Conservation (phyloP, 2,329 filamentous ascomycete species). For the Aspergillus bombycis region DNA sequence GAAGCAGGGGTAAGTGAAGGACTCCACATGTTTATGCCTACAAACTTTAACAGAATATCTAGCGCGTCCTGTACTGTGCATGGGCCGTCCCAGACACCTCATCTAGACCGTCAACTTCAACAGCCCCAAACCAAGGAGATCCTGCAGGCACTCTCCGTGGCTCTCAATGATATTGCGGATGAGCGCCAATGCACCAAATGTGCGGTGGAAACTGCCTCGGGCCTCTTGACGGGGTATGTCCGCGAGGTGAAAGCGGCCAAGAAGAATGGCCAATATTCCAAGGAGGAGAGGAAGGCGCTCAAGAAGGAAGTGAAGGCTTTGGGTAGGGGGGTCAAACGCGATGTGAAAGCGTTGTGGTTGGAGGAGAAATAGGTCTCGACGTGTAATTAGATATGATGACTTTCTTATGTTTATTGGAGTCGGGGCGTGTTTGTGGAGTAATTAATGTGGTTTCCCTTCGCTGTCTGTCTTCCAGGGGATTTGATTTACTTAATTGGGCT, state of each 20-base stretch:
- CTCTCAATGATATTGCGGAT: not conserved
- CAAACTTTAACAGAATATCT: not conserved
- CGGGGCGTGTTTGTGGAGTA: not conserved
- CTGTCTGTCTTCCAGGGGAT: rapidly evolving
- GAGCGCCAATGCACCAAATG: not conserved
- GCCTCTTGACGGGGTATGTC: not conserved
- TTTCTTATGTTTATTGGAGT: not conserved
- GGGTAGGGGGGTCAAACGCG: not conserved
- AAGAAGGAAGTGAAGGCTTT: not conserved
- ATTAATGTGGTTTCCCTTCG: not conserved
- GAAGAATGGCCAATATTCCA: not conserved
- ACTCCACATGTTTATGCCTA: not conserved
- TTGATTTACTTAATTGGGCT: not conserved
- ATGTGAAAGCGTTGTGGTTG: not conserved
- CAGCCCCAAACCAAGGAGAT: not conserved
- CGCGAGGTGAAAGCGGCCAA: not conserved
- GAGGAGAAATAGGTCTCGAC: not conserved
- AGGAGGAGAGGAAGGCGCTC: not conserved
- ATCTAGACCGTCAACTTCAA: not conserved
- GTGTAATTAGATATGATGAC: not conserved
- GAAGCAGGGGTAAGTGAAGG: not conserved
- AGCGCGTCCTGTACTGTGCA: not conserved
- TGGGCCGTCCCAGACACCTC: not conserved
- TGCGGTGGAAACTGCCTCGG: not conserved
- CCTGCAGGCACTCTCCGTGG: not conserved